Conservation (phyloP, 179 eudicot species). For the Actinidia arguta region DNA sequence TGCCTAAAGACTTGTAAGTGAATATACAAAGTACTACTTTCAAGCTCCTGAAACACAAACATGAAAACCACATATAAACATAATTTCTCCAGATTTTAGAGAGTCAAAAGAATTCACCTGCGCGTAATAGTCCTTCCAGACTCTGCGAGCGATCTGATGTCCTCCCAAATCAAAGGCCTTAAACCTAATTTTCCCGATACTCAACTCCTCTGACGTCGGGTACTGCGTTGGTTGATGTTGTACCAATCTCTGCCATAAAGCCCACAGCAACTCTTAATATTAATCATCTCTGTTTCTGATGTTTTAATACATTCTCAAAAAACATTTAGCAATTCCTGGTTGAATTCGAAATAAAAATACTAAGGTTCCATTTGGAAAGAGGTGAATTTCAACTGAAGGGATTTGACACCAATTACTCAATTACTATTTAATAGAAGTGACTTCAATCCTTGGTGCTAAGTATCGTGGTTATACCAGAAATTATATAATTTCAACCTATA, state of each 20-base stretch:
- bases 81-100: neutral
- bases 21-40: neutral
- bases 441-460: too few species aligned
- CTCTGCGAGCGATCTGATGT: slow-evolving; percentile 46
- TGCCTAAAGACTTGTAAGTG: neutral
- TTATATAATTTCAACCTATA: neutral
- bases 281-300: neutral
- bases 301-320: neutral
- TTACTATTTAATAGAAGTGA: too few species aligned
- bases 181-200: slow-evolving; percentile 45
- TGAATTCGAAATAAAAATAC: neutral
- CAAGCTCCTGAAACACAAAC: neutral
- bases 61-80: neutral
- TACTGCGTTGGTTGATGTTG: slow-evolving; percentile 47
- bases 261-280: neutral
- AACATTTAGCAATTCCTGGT: neutral
- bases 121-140: slow-evolving; percentile 49
- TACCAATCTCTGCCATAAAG: slow-evolving; percentile 35
- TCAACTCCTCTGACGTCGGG: slow-evolving; percentile 47
- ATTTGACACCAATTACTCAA: neutral
- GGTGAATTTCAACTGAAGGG: neutral
- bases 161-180: slow-evolving; percentile 54
- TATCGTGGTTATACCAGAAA: too few species aligned
- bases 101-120: slow-evolving; percentile 21
- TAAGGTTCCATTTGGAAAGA: neutral